These are phyloP conservation scores for Sclerotinia glacialis DNA, from an alignment of 2,329 filamentous ascomycete species.

Conservation along the genomic window DNA sequence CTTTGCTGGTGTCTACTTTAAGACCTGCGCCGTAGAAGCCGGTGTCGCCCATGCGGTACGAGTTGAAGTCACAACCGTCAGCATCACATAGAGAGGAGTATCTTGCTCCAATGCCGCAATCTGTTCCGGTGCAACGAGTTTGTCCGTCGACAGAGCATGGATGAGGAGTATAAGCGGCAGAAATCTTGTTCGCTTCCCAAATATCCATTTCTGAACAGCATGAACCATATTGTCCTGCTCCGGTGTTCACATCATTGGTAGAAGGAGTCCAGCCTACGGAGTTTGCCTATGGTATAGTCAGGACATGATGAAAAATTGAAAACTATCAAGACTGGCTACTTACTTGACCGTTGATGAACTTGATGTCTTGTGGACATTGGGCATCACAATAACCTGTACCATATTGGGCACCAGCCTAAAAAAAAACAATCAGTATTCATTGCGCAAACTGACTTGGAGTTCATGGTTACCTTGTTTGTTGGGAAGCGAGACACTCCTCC, in stretches of 20 bases:
- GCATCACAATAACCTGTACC: conserved; percentile 28
- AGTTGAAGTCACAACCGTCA: conserved; percentile 62
- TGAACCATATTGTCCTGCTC: conserved; percentile 53
- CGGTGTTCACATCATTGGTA: conserved; percentile 51
- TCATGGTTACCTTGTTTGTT: conserved; percentile 44
- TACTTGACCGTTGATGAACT: conserved; percentile 53
- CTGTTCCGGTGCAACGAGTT: conserved; percentile 44
- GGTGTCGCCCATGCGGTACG: conserved; percentile 56
- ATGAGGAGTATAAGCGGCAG: conserved; percentile 58
- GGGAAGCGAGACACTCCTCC: conserved; percentile 55
- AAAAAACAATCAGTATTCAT: neutral
- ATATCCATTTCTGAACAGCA: conserved; percentile 70
- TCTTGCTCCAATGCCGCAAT: conserved; percentile 48
- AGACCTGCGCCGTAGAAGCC: conserved; percentile 54
- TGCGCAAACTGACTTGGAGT: no score
- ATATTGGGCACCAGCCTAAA: conserved; percentile 50
- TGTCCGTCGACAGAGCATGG: conserved; percentile 49
- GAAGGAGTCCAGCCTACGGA: conserved; percentile 51
- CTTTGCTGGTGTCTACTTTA: conserved; percentile 51
- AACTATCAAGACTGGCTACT: conserved; percentile 22
- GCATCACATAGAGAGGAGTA: conserved; percentile 58
- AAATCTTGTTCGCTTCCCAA: conserved; percentile 62
- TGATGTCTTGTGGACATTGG: conserved; percentile 37
- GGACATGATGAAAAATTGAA: conserved; percentile 20
- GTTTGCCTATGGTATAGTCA: conserved; percentile 46